phyloP scores from a whole-genome alignment of 2,329 filamentous ascomycete genomes.

The Colletotrichum caudatum region DNA sequence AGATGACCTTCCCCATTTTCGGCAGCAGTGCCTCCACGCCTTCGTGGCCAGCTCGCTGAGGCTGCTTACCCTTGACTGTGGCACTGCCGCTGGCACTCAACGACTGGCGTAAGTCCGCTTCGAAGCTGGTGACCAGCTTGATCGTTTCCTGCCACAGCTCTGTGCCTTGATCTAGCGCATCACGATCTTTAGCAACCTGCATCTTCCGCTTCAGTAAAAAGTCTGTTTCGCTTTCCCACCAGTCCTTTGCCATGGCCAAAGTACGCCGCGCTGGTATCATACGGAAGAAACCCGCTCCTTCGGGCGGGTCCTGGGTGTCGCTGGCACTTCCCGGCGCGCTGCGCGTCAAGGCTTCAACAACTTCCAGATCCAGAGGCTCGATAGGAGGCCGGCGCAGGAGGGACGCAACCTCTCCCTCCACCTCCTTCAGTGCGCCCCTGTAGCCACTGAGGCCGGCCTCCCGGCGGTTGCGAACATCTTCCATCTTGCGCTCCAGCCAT shows the following conservation, averaged over 20 bases:
- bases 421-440: slow-evolving; percentile 72
- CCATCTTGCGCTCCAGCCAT: slow-evolving; percentile 70
- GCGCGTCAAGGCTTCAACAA: slow-evolving; percentile 20
- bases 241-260: slow-evolving; percentile 75
- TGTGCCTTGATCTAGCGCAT: slow-evolving; percentile 75
- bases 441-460: slow-evolving; percentile 81
- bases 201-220: slow-evolving; percentile 66
- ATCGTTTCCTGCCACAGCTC: slow-evolving; percentile 74
- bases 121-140: slow-evolving; percentile 71
- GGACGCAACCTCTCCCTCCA: slow-evolving; percentile 71
- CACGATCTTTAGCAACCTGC: slow-evolving; percentile 70
- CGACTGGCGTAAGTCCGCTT: slow-evolving; percentile 69
- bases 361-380: slow-evolving; percentile 60
- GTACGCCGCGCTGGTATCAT: slow-evolving; percentile 75
- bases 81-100: slow-evolving; percentile 56
- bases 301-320: slow-evolving; percentile 48
- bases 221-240: slow-evolving; percentile 75
- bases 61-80: slow-evolving; percentile 49
- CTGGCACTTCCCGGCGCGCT: slow-evolving; percentile 43
- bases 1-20: slow-evolving; percentile 68
- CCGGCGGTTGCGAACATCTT: slow-evolving; percentile 72
- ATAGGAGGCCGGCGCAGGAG: slow-evolving; percentile 71
- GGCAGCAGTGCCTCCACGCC: slow-evolving; percentile 61
- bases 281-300: slow-evolving; percentile 64
- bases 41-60: slow-evolving; percentile 50